Conservation (phyloP, 2,329 filamentous ascomycete genomes). For the Capronia epimyces region DNA sequence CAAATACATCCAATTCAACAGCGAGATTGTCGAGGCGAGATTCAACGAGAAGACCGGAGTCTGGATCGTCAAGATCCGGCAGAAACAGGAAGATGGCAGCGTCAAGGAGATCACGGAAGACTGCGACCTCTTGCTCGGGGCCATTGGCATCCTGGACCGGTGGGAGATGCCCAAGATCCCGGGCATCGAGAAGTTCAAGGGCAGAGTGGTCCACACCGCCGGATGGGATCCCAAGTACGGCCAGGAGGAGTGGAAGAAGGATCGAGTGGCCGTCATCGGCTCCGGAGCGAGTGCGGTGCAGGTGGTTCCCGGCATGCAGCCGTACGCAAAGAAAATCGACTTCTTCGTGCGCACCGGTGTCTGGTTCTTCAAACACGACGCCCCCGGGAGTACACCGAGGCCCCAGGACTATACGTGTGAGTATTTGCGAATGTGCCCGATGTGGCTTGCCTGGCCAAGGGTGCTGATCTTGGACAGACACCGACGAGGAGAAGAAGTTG, state of each 20-base stretch:
- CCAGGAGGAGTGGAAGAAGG: constrained; percentile 38
- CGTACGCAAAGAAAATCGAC: constrained; percentile 41
- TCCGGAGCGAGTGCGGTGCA: constrained; percentile 42
- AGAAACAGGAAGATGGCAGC: constrained; percentile 35
- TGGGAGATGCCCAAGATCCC: constrained; percentile 38
- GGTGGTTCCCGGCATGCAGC: constrained; percentile 42
- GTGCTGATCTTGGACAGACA: constrained; percentile 43
- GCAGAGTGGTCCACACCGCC: constrained; percentile 36
- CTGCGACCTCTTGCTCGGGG: constrained; percentile 42
- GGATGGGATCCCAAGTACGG: constrained; percentile 43
- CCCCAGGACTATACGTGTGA: too few species aligned
- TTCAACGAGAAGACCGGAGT: constrained; percentile 46
- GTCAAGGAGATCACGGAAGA: constrained; percentile 39
- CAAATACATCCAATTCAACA: constrained; percentile 50
- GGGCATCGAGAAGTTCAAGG: constrained; percentile 43
- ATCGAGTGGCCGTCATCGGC: constrained; percentile 43
- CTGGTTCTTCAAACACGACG: constrained; percentile 31
- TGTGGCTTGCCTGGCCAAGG: too few species aligned
- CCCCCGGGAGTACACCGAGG: too few species aligned
- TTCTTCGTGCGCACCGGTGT: constrained; percentile 38
- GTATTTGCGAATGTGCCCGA: too few species aligned
- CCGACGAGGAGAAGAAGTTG: constrained; percentile 36
- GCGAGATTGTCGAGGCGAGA: constrained; percentile 41
- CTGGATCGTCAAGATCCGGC: constrained; percentile 45
- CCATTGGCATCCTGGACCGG: constrained; percentile 39